A percentile compares a stretch with the other conserved stretches of the same genome.
These are phyloP conservation scores for Magnusiomyces magnusii DNA, from an alignment of 1,139 yeast genomes.

Conservation along the genomic window DNA sequence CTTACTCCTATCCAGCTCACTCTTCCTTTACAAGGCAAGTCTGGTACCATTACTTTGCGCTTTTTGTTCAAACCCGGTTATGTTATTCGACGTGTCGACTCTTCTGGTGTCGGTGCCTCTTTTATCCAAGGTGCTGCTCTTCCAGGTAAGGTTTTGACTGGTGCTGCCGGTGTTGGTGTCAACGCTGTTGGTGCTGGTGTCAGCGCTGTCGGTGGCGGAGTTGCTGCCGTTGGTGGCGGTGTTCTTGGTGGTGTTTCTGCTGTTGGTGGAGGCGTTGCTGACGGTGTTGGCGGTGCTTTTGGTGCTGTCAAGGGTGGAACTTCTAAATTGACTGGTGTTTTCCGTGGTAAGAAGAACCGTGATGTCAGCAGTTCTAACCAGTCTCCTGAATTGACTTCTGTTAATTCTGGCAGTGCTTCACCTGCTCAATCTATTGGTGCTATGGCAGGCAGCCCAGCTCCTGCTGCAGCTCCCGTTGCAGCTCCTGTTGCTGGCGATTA, in stretches of 20 bases:
- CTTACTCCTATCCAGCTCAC: slow-evolving; percentile 45
- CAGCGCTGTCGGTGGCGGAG: slow-evolving; percentile 36
- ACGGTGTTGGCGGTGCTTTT: slow-evolving; percentile 31
- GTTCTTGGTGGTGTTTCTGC: background rate
- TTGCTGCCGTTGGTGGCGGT: slow-evolving; percentile 15
- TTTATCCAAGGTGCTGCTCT: slow-evolving; percentile 21
- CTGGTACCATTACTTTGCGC: slow-evolving; percentile 56
- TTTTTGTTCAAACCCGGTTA: slow-evolving; percentile 65
- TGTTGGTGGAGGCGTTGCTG: slow-evolving; percentile 30
- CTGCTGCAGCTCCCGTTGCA: too few species aligned
- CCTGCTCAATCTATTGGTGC: too few species aligned
- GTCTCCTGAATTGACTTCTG: slow-evolving; percentile 11
- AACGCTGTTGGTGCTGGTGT: slow-evolving; percentile 39
- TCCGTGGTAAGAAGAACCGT: slow-evolving; percentile 18
- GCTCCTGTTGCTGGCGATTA: too few species aligned
- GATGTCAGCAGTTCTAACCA: slow-evolving; percentile 16
- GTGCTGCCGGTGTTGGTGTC: slow-evolving; percentile 33
- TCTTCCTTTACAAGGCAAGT: slow-evolving; percentile 42
- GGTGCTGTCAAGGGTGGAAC: slow-evolving; percentile 20
- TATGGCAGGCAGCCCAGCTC: too few species aligned
- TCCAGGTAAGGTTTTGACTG: slow-evolving; percentile 27
- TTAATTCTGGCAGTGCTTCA: too few species aligned
- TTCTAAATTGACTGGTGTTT: slow-evolving; percentile 9
- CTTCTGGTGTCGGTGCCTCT: slow-evolving; percentile 23
- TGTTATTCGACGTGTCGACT: slow-evolving; percentile 40